phyloP scores from a whole-genome alignment of 768 basidiomycete genomes.

The Phanerochaete carnosa region DNA sequence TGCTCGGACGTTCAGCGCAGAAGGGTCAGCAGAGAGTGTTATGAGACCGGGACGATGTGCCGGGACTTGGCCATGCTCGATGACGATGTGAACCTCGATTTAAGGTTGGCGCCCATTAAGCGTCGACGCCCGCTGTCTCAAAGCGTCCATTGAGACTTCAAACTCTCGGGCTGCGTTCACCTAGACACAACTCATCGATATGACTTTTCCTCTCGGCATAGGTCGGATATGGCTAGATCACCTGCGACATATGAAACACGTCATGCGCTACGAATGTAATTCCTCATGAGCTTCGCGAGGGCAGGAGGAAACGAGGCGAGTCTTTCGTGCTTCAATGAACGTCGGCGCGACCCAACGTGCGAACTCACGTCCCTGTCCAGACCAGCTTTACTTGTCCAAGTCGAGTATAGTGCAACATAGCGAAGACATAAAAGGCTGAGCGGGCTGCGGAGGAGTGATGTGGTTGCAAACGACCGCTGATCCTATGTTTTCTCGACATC shows the following conservation, averaged over 20 bases:
- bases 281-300: background rate
- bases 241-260: background rate
- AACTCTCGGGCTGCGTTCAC: background rate
- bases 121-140: background rate
- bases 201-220: background rate
- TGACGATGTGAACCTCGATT: constrained; percentile 91
- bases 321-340: background rate
- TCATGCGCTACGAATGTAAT: background rate
- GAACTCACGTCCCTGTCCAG: background rate
- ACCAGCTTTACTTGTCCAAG: background rate
- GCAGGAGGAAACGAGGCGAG: background rate
- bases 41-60: constrained; percentile 90
- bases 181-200: background rate
- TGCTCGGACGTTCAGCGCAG: constrained; percentile 53
- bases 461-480: background rate
- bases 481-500: background rate
- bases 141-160: too few relatives aligned
- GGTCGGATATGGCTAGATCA: background rate
- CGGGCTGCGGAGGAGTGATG: background rate
- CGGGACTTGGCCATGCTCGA: constrained; percentile 91
- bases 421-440: background rate
- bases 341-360: background rate
- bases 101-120: constrained; percentile 40
- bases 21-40: constrained; percentile 84
- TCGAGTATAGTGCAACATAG: background rate